Percentiles rank a stretch among this genome's conserved stretches.
Evolutionary conservation across 352 stramenopile genomes (phyloP).

Genomic region (Elongisporangium senticosum): DNA sequence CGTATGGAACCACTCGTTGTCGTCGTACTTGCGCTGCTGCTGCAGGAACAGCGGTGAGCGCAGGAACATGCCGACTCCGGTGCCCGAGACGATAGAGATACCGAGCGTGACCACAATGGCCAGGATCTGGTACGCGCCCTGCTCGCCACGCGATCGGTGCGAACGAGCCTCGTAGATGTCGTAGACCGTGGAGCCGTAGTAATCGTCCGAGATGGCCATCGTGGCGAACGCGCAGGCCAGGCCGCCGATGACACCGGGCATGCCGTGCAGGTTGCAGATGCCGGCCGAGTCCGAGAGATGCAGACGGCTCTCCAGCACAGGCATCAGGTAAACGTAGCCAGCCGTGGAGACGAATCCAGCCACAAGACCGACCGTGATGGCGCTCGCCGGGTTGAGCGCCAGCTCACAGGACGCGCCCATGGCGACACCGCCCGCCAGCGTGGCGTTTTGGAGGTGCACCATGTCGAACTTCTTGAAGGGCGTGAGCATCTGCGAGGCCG

Average conservation of each 20-base stretch:
- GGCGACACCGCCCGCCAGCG: constrained; percentile 74
- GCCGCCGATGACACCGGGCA: constrained; percentile 59
- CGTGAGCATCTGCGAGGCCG: constrained; percentile 29
- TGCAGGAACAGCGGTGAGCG: constrained; percentile 42
- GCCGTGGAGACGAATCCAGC: constrained; percentile 39
- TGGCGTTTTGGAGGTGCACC: constrained; percentile 83
- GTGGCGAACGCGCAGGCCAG: constrained; percentile 49
- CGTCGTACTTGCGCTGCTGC: constrained; percentile 55
- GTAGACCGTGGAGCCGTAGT: constrained; percentile 39
- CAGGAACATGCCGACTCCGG: constrained; percentile 31
- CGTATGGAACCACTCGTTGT: constrained; percentile 67
- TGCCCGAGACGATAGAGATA: constrained; percentile 29
- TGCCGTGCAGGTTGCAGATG: constrained; percentile 79
- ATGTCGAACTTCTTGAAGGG: constrained; percentile 72
- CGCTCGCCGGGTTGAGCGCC: constrained; percentile 50
- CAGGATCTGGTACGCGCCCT: constrained; percentile 59
- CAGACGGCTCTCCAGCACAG: constrained; percentile 29
- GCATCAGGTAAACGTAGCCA: constrained; percentile 41
- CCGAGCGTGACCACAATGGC: constrained; percentile 39
- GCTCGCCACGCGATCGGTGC: constrained; percentile 32
- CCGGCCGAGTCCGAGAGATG: constrained; percentile 47
- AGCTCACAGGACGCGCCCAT: constrained; percentile 75
- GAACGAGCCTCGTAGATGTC: constrained; percentile 40
- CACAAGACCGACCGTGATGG: constrained; percentile 45
- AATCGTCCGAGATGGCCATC: constrained; percentile 38